These are phyloP conservation scores for Cydonia oblonga DNA, from an alignment of 331 rosid genomes.

Conservation along the genomic window DNA sequence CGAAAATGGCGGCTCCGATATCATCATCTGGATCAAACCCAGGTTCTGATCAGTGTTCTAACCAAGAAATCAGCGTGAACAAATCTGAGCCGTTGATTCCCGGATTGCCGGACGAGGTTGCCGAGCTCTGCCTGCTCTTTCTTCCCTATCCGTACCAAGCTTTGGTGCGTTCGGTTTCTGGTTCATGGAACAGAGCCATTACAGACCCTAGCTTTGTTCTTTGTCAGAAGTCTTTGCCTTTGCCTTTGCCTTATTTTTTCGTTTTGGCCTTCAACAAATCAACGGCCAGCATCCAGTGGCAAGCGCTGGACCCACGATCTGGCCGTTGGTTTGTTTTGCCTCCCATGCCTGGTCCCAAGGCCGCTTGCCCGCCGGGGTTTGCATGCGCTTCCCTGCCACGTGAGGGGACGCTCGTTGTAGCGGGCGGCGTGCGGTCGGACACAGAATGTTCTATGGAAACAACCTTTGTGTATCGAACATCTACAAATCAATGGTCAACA, in stretches of 20 bases:
- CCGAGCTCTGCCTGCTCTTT: conserved; percentile 53
- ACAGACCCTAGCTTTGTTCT: conserved; percentile 21
- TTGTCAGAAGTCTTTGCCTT: conserved; percentile 19
- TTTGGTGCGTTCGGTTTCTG: conserved; percentile 45
- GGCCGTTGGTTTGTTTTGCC: conserved; percentile 55
- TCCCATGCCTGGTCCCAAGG: conserved; percentile 19
- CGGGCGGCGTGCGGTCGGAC: conserved; percentile 19
- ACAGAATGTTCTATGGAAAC: conserved; percentile 1
- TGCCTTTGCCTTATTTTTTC: conserved; percentile 36
- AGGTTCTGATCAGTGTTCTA: background rate
- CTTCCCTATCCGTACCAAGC: conserved; percentile 58
- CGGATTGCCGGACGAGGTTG: conserved; percentile 46
- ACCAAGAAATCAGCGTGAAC: background rate
- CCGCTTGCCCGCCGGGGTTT: background rate
- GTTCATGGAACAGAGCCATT: conserved; percentile 49
- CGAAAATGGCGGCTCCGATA: conserved; percentile 1
- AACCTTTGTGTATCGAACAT: conserved; percentile 23
- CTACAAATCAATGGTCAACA: conserved; percentile 38
- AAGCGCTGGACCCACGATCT: conserved; percentile 49
- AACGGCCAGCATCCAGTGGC: conserved; percentile 42
- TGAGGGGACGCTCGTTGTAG: conserved; percentile 42
- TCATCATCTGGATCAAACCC: background rate
- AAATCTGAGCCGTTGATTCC: conserved; percentile 33
- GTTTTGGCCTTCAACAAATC: conserved; percentile 28
- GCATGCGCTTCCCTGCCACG: conserved; percentile 37